Evolutionary conservation across 495 filamentous ascomycete genomes (phyloP), one percentile per base, ranked within the genome.

Genomic region (Penicillium chermesinum): DNA sequence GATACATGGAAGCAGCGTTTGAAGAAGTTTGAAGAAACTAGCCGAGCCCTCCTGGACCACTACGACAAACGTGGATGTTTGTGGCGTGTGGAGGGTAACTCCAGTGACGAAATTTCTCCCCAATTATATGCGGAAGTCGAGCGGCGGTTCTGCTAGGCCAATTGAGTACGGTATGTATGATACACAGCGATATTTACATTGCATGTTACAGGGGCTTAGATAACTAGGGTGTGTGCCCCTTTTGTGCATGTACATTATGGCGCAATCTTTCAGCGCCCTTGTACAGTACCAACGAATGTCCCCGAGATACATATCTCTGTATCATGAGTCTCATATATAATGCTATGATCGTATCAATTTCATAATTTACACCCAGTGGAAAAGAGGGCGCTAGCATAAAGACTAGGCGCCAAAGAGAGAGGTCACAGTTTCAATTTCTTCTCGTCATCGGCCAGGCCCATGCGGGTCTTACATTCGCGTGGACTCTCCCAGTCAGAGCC

Each of bases 31-130:
- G 83, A 88, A 52, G 88, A 95, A 64, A 89, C 86, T 1, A 95
- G 88, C 64, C 73, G 79, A 57, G 86, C 88, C 13, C 67, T 98
- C 38, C 70, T 98, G 9, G 85, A 95, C 52, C 88, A 95, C 67
- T 98, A 98, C 63, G 84, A 87, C 16, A 77, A 77, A 51, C 83
- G 85, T 54, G 88, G 88, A n/a, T 84, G 95, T 25, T 65, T 98
- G 46, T 91, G 85, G 87, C 85, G 83, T 22, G 90, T 96, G 2
- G 69, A 86, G 52, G 93, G 93, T 7, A 80, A 91, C 58, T 88
- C 82, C 53, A 94, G 87, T 54, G 86, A 98, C 65, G 91, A 97
- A 76, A 98, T 98, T 44, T 89, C 78, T 14, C 93, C 93, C 7
- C 80, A 87, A 69, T 67, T 98, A 10, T 83, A 87, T 56, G 71